These are phyloP conservation scores for Ogataea nakhonphanomensis DNA, from an alignment of 805 yeast species.

Conservation along the genomic window DNA sequence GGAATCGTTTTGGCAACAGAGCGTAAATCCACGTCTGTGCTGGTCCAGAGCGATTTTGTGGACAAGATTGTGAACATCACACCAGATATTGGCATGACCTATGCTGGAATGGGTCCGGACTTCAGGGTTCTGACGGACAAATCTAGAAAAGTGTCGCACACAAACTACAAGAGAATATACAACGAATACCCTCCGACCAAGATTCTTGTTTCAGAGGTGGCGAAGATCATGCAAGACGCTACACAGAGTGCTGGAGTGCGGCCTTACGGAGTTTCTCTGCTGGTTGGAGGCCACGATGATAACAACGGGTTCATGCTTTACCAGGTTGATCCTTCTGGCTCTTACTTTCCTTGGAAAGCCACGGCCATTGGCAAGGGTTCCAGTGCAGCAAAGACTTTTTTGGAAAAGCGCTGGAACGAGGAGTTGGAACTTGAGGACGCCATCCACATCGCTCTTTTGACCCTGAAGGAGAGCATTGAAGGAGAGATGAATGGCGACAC, in stretches of 20 bases:
- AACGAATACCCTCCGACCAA: constrained; percentile 97
- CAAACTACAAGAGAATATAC: constrained; percentile 87
- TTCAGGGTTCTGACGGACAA: constrained; percentile 91
- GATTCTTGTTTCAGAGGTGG: constrained; percentile 89
- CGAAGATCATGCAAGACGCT: constrained; percentile 97
- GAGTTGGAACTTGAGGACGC: constrained; percentile 98
- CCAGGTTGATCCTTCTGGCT: constrained; percentile 97
- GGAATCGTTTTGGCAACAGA: constrained; percentile 98
- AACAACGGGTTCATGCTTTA: constrained; percentile 68
- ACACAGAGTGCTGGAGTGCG: constrained; percentile 98
- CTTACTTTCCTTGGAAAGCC: constrained; percentile 99
- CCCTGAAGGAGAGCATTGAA: constrained; percentile 93
- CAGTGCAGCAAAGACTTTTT: constrained; percentile 91
- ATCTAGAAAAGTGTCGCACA: constrained; percentile 90
- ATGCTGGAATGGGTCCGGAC: constrained; percentile 99
- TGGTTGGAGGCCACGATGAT: constrained; percentile 93
- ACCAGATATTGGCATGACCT: constrained; percentile 95
- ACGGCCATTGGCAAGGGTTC: constrained; percentile 98
- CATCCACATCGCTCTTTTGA: constrained; percentile 89
- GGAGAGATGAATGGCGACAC: constrained; percentile 98
- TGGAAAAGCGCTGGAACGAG: constrained; percentile 98
- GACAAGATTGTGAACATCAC: constrained; percentile 80
- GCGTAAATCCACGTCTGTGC: constrained; percentile 77
- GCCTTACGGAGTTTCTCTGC: constrained; percentile 94
- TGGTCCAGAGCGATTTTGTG: constrained; percentile 70